A percentile compares a stretch with the other conserved stretches of the same genome.
phyloP scores from a whole-genome alignment of 1,284 basidiomycete genomes.

The Pseudozyma hubeiensis region DNA sequence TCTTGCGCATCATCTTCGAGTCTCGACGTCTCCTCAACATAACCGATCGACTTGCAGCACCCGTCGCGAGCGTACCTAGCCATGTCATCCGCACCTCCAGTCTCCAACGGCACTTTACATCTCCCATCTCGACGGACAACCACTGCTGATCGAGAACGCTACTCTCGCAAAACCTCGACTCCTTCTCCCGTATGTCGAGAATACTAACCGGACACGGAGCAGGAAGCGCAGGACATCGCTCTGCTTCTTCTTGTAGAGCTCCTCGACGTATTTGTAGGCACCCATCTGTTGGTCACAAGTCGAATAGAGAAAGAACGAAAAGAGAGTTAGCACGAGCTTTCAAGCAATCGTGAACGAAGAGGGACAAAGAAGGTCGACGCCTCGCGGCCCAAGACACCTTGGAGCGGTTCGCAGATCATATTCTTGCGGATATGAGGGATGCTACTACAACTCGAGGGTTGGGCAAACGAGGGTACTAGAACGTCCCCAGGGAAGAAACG shows the following conservation, averaged over 20 bases:
- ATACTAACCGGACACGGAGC: constrained; percentile 87
- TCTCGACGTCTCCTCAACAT: neutral
- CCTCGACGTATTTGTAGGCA: constrained; percentile 95
- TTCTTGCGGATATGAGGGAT: neutral
- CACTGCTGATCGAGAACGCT: no score
- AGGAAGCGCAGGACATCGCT: constrained; percentile 98
- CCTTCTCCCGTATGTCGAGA: neutral
- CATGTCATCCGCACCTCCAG: no score
- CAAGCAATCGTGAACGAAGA: constrained; percentile 49
- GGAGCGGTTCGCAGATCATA: constrained; percentile 37
- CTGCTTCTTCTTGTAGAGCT: constrained; percentile 82
- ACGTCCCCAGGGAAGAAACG: constrained; percentile 36
- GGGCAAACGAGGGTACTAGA: constrained; percentile 31
- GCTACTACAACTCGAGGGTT: constrained; percentile 46
- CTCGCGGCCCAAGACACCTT: constrained; percentile 10
- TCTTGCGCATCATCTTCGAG: no score
- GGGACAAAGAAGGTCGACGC: constrained; percentile 53
- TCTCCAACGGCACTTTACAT: no score
- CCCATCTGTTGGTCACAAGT: constrained; percentile 67
- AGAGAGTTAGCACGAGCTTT: constrained; percentile 51
- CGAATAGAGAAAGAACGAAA: constrained; percentile 3
- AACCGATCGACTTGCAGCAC: no score
- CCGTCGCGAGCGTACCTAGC: no score
- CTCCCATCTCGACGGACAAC: no score
- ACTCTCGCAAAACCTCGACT: neutral